Conservation (phyloP, 1,139 yeast species). For the Yamadazyma membranifaciens region DNA sequence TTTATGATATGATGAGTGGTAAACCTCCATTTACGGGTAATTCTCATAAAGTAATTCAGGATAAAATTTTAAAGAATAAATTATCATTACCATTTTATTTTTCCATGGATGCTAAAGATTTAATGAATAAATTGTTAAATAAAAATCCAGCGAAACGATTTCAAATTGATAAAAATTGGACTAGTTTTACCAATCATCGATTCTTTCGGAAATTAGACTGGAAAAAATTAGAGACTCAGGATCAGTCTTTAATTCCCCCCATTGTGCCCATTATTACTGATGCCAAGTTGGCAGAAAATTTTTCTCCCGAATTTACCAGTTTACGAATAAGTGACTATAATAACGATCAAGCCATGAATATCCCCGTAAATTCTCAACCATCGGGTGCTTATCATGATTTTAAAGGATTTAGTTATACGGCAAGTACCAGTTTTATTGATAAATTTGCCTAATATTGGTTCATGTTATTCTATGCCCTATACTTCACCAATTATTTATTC, state of each 20-base stretch:
- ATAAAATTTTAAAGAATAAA: slow-evolving; percentile 71
- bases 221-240: slow-evolving; percentile 24
- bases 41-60: slow-evolving; percentile 73
- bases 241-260: slow-evolving; percentile 23
- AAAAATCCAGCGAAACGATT: slow-evolving; percentile 73
- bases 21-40: slow-evolving; percentile 91
- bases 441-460: neutral
- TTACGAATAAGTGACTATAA: slow-evolving; percentile 25
- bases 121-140: slow-evolving; percentile 65
- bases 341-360: slow-evolving; percentile 14
- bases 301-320: slow-evolving; percentile 29
- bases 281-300: slow-evolving; percentile 35
- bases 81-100: slow-evolving; percentile 74
- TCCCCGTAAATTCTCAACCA: slow-evolving; percentile 8
- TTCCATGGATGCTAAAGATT: slow-evolving; percentile 78
- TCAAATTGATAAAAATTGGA: slow-evolving; percentile 56
- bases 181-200: slow-evolving; percentile 23
- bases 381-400: slow-evolving; percentile 13
- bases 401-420: slow-evolving; percentile 31
- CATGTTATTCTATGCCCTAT: neutral
- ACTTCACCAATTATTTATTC: neutral
- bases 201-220: slow-evolving; percentile 33
- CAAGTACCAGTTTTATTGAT: slow-evolving; percentile 25
- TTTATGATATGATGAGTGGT: slow-evolving; percentile 89
- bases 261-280: slow-evolving; percentile 34